Percentiles rank a stretch among this genome's conserved stretches.
These are phyloP conservation scores for Taphrina pruni DNA, from an alignment of 1,139 yeast genomes.

Conservation along the genomic window DNA sequence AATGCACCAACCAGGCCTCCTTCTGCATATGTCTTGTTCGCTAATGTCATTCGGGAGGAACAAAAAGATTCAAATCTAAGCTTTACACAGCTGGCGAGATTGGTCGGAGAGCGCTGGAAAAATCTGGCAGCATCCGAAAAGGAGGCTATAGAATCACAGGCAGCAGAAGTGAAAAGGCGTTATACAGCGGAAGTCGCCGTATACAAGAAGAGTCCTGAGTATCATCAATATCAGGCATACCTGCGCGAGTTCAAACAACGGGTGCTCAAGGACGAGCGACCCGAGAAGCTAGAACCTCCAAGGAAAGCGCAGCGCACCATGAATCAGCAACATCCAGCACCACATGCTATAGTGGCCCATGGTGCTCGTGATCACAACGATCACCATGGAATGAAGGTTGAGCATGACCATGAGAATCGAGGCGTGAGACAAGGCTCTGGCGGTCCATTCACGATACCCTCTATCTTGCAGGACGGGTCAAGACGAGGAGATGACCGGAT, in stretches of 20 bases:
- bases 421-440: constrained; percentile 1
- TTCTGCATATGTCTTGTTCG: constrained; percentile 40
- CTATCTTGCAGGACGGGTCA: constrained; percentile 7
- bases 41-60: constrained; percentile 39
- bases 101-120: constrained; percentile 41
- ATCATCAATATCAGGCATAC: constrained; percentile 35
- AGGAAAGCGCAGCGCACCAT: constrained; percentile 8
- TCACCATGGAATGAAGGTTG: not conserved
- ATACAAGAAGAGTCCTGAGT: constrained; percentile 32
- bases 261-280: constrained; percentile 30
- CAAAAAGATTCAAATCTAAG: constrained; percentile 19
- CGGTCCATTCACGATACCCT: constrained; percentile 11
- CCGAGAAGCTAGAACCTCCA: constrained; percentile 33
- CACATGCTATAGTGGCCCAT: not conserved
- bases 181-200: constrained; percentile 18
- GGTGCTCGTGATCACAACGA: not conserved
- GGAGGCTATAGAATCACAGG: constrained; percentile 32
- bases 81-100: constrained; percentile 35
- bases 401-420: constrained; percentile 8
- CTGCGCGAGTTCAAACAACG: constrained; percentile 40
- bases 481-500: constrained; percentile 9
- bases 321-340: constrained; percentile 3
- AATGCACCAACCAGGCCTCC: constrained; percentile 39
- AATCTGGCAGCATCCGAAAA: constrained; percentile 18
- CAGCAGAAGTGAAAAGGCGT: constrained; percentile 22